A percentile compares a stretch with the other conserved stretches of the same genome.
phyloP scores from a whole-genome alignment of 306 rosid genomes.

The Prunus mira region DNA sequence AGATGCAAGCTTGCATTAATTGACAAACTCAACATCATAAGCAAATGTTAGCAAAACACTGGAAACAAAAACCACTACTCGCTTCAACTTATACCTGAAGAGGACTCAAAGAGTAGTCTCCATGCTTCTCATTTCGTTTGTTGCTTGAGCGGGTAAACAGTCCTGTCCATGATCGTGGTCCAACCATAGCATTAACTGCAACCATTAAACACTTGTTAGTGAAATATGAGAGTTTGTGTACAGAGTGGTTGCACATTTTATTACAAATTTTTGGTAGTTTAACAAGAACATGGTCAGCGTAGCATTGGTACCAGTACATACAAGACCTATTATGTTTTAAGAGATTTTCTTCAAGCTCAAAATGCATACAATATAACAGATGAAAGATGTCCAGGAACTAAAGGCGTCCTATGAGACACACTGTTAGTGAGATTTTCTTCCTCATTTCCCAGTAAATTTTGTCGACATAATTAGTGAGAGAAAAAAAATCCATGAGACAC shows the following conservation, averaged over 20 bases:
- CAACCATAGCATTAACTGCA: slow-evolving; percentile 94
- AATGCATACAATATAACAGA: background rate
- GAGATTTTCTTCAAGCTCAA: background rate
- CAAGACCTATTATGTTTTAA: background rate
- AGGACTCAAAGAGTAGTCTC: slow-evolving; percentile 58
- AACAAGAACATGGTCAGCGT: background rate
- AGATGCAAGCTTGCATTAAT: background rate
- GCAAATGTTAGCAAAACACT: slow-evolving; percentile 14
- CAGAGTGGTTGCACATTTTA: background rate
- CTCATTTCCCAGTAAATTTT: background rate
- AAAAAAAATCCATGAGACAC: background rate
- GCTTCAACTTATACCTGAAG: slow-evolving; percentile 49
- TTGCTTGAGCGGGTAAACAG: slow-evolving; percentile 55
- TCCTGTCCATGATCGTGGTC: slow-evolving; percentile 93
- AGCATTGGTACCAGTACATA: background rate
- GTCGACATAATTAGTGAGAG: background rate
- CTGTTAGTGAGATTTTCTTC: too few species aligned
- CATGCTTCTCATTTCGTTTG: slow-evolving; percentile 45
- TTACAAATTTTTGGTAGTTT: background rate
- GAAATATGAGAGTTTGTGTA: slow-evolving; percentile 16
- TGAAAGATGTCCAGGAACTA: background rate
- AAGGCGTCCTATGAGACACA: background rate
- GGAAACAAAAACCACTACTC: background rate
- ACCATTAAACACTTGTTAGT: slow-evolving; percentile 33
- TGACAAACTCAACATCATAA: slow-evolving; percentile 1